Base-by-base conservation (phyloP, 2,329 filamentous ascomycete genomes). In the Ceratocystis ficicola region DNA sequence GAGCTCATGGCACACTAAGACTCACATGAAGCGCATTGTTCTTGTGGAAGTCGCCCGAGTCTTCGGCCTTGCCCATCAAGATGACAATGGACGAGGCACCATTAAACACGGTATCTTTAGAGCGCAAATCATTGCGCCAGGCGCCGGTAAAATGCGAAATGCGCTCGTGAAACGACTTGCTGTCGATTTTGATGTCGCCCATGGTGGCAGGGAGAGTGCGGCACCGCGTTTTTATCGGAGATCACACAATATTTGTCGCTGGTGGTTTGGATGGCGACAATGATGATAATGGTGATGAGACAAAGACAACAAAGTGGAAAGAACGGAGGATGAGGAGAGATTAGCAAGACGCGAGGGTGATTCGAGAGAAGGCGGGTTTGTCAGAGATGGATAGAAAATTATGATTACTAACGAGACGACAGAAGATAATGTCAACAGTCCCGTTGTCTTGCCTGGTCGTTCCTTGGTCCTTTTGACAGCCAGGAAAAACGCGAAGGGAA, bases 81-180 rank as follows among this genome's bases (percentile, higher is more conserved):
- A 96, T 83, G 72, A 94, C 80, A 72, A 99, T 89, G 68, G 93
- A 95, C 70, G 86, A 86, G 70, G 85, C 92, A 73, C 92, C 93
- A 71, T 84, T 86, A 76, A 97, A 99, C 69, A 93, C 78, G 73
- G 85, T 81, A 78, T 95, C 89, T 74, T 88, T 89, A 69, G 87
- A 84, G 73, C 92, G 88, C 80, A 95, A 93, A 81, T 97, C 93
- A 72, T 89, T 86, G 81, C 96, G 97, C 94, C 95, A 99, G 78
- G 90, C 86, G 72, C 89, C 86, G 74, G 92, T 83, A 73, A 99
- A 88, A 74, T 88, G 87, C 71, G 87, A 87, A 71, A 97, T 83
- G 74, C 94, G 92, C 79, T 94, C 92, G 77, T 96, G 92, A 80
- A 99, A 99, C 75, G 86, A 81, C 76, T 88, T 87, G 79, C 87